phyloP scores from a whole-genome alignment of 192 early-diverging fungal genomes.

The Mortierella claussenii region DNA sequence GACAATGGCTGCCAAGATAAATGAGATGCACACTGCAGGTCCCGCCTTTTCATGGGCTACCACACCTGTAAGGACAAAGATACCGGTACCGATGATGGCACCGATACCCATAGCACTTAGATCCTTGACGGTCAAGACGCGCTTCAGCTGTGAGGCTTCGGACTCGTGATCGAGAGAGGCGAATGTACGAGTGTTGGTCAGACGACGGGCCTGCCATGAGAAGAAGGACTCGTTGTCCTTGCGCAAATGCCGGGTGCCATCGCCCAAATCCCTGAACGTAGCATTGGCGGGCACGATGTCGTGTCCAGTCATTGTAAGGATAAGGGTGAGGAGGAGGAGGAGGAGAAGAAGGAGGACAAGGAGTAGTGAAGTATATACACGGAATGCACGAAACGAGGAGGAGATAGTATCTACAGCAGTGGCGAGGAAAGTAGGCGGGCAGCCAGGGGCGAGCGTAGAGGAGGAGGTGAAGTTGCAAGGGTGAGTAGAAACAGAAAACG shows the following conservation, averaged over 20 bases:
- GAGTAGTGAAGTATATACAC: not conserved
- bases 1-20: conserved; percentile 81
- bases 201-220: conserved; percentile 26
- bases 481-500: not conserved
- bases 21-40: conserved; percentile 84
- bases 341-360: not conserved
- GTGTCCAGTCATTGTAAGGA: conserved; percentile 25
- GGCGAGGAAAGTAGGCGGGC: not conserved
- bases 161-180: conserved; percentile 49
- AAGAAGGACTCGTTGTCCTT: conserved; percentile 13
- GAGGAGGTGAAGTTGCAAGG: not conserved
- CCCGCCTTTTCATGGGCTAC: conserved; percentile 84
- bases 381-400: not conserved
- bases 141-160: conserved; percentile 60
- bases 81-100: conserved; percentile 84
- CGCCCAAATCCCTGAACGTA: conserved; percentile 20
- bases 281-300: conserved; percentile 10
- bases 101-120: conserved; percentile 76
- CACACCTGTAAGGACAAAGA: conserved; percentile 79
- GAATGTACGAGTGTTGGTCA: conserved; percentile 45
- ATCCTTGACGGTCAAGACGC: conserved; percentile 67
- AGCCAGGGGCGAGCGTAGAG: not conserved
- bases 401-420: not conserved
- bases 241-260: conserved; percentile 38
- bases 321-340: not conserved